These are phyloP conservation scores for Russula brevipes DNA, from an alignment of 768 basidiomycete genomes.

Conservation along the genomic window DNA sequence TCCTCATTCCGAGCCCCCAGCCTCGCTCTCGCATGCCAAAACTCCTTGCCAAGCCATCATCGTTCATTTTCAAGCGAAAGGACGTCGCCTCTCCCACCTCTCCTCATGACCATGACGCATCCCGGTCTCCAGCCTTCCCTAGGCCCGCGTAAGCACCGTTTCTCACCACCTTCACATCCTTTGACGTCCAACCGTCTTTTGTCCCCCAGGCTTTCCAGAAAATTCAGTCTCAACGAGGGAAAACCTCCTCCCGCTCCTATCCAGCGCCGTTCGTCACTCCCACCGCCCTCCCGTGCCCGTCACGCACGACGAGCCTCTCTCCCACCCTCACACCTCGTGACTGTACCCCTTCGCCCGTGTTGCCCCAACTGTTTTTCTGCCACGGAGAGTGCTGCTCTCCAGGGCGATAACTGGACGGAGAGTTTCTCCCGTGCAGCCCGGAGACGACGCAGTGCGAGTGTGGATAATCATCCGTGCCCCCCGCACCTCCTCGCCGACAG, in stretches of 20 bases:
- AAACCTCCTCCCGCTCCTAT: slow-evolving; percentile 47
- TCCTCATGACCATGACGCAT: slow-evolving; percentile 52
- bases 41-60: slow-evolving; percentile 59
- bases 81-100: slow-evolving; percentile 3
- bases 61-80: slow-evolving; percentile 57
- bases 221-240: slow-evolving; percentile 4
- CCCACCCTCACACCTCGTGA: slow-evolving; percentile 35
- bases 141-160: slow-evolving; percentile 5
- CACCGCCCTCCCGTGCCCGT: neutral
- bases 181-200: neutral
- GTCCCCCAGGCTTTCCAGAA: slow-evolving; percentile 15
- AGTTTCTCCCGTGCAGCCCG: slow-evolving; percentile 59
- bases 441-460: slow-evolving; percentile 44
- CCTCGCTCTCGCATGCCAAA: slow-evolving; percentile 42
- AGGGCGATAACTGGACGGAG: slow-evolving; percentile 58
- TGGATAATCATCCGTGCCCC: slow-evolving; percentile 25
- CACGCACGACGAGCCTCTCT: slow-evolving; percentile 23
- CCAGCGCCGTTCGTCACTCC: slow-evolving; percentile 35
- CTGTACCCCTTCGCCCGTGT: slow-evolving; percentile 67
- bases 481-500: slow-evolving; percentile 20
- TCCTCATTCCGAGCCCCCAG: slow-evolving; percentile 61
- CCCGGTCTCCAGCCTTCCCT: slow-evolving; percentile 27
- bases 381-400: slow-evolving; percentile 51
- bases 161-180: neutral
- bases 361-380: slow-evolving; percentile 57